Evolutionary conservation across 768 basidiomycete species (phyloP).

Genomic region (Obba rivulosa): DNA sequence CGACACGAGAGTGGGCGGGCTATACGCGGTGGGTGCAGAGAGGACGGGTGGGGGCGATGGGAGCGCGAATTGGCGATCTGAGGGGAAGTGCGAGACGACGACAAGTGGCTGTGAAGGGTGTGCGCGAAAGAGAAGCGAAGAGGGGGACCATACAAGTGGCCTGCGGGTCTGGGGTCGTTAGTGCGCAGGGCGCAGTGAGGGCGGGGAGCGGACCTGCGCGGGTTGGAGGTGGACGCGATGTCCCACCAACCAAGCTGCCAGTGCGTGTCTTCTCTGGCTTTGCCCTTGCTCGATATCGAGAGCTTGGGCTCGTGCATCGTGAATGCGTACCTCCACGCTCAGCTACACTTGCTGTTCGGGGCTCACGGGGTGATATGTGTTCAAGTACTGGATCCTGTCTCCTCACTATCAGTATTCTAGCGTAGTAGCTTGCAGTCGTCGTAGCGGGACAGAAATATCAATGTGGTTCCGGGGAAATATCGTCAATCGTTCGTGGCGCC

Average conservation of each 20-base stretch:
- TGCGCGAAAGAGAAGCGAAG: slow-evolving; percentile 64
- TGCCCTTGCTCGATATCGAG: slow-evolving; percentile 46
- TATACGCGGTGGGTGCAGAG: slow-evolving; percentile 43
- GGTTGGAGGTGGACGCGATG: slow-evolving; percentile 54
- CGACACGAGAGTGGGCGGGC: slow-evolving; percentile 58
- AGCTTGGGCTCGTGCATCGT: slow-evolving; percentile 17
- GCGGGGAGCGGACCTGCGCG: slow-evolving; percentile 38
- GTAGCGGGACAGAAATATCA: too few species aligned
- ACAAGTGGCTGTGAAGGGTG: slow-evolving; percentile 59
- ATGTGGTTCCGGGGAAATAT: too few species aligned
- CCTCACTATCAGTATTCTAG: too few species aligned
- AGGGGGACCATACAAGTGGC: slow-evolving; percentile 66
- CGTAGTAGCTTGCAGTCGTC: too few species aligned
- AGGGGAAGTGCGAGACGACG: slow-evolving; percentile 62
- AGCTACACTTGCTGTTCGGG: too few species aligned
- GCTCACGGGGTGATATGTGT: too few species aligned
- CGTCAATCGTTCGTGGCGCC: too few species aligned
- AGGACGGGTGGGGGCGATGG: slow-evolving; percentile 47
- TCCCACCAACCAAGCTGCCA: slow-evolving; percentile 78
- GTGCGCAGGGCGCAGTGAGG: not conserved
- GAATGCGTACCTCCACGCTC: too few species aligned
- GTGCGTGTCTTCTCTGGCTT: slow-evolving; percentile 42
- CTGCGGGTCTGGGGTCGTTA: slow-evolving; percentile 28
- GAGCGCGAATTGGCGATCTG: slow-evolving; percentile 58
- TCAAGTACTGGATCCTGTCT: too few species aligned